phyloP scores from a whole-genome alignment of 1,139 yeast species.

The Suhomyces choctaworum region DNA sequence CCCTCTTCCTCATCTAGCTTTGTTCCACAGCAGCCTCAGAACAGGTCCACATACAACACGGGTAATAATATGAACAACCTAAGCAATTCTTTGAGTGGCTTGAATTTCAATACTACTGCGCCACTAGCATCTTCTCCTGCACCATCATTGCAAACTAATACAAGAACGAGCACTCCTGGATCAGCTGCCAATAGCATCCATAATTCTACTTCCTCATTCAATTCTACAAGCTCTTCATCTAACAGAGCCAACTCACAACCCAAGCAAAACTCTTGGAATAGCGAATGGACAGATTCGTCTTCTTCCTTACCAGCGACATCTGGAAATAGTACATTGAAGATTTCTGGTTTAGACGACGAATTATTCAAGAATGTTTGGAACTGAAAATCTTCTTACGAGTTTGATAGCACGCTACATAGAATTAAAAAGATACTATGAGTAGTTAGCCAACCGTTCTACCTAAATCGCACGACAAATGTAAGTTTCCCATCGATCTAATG shows the following conservation, averaged over 20 bases:
- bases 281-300: constrained; percentile 40
- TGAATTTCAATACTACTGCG: constrained; percentile 25
- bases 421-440: too few relatives aligned
- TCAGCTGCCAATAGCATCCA: constrained; percentile 5
- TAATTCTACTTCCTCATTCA: constrained; percentile 10
- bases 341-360: constrained; percentile 39
- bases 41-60: constrained; percentile 8
- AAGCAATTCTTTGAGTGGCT: constrained; percentile 37
- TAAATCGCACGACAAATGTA: too few relatives aligned
- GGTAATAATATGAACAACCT: constrained; percentile 22
- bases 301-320: constrained; percentile 11
- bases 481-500: constrained; percentile 37
- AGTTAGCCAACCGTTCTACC: too few relatives aligned
- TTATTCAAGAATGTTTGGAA: constrained; percentile 43
- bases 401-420: neutral
- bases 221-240: constrained; percentile 4
- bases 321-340: constrained; percentile 3
- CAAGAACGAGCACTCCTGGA: constrained; percentile 2
- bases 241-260: constrained; percentile 1
- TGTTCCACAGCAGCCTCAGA: constrained; percentile 25
- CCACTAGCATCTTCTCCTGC: constrained; percentile 2
- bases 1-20: constrained; percentile 50
- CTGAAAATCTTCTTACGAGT: neutral
- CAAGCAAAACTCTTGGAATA: constrained; percentile 26
- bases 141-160: constrained; percentile 2